A percentile compares a stretch with the other conserved stretches of the same genome.
These are phyloP conservation scores for Cubamyces lactineus DNA, from an alignment of 768 basidiomycete genomes.

Conservation along the genomic window DNA sequence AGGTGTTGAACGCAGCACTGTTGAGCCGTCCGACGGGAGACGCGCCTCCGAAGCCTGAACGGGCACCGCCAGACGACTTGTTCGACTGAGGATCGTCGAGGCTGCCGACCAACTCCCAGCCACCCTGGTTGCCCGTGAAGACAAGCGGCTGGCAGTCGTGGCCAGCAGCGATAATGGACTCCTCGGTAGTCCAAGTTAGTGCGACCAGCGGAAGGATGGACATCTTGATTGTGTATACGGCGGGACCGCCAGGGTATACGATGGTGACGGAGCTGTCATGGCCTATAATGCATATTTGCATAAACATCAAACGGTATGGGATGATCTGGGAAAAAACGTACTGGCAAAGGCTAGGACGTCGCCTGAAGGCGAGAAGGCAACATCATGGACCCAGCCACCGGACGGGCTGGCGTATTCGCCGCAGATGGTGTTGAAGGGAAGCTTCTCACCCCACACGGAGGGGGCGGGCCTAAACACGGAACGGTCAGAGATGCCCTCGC, in stretches of 20 bases:
- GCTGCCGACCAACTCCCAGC: constrained; percentile 81
- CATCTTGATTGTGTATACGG: constrained; percentile 72
- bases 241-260: constrained; percentile 85
- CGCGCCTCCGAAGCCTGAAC: constrained; percentile 51
- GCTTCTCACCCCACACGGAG: constrained; percentile 95
- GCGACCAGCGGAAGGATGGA: constrained; percentile 82
- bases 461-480: constrained; percentile 67
- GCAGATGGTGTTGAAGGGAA: constrained; percentile 97
- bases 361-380: constrained; percentile 97
- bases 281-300: constrained; percentile 50
- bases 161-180: constrained; percentile 85
- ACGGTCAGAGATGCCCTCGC: not conserved
- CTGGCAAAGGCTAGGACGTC: constrained; percentile 91
- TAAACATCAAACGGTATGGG: not conserved
- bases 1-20: constrained; percentile 91
- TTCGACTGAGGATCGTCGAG: constrained; percentile 77
- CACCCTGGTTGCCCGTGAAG: constrained; percentile 71
- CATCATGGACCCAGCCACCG: constrained; percentile 97
- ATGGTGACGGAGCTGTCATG: constrained; percentile 94
- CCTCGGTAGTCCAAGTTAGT: constrained; percentile 84
- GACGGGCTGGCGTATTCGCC: constrained; percentile 88
- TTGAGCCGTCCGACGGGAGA: constrained; percentile 69
- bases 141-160: constrained; percentile 97
- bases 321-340: constrained; percentile 44
- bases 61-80: constrained; percentile 47